Conservation (phyloP, 108 stramenopile species). For the Nitzschia sp. region DNA sequence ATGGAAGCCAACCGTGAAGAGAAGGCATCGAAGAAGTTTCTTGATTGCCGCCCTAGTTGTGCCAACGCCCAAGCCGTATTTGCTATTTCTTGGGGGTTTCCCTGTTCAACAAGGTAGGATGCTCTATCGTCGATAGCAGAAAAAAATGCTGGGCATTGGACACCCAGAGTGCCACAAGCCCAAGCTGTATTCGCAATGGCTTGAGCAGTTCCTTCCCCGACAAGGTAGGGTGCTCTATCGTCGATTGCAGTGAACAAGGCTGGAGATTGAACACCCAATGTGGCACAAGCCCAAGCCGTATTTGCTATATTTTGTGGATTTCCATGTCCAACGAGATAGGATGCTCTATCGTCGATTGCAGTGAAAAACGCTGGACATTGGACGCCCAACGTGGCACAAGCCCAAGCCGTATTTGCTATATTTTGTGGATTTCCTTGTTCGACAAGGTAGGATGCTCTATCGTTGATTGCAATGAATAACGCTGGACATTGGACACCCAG, state of each 20-base stretch:
- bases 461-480: conserved; percentile 8
- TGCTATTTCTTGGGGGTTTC: conserved; percentile 12
- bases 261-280: conserved; percentile 9
- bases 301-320: conserved; percentile 22
- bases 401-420: conserved; percentile 25
- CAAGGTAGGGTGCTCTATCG: background rate
- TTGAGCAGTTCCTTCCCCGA: background rate
- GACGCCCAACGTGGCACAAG: conserved; percentile 16
- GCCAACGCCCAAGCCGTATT: conserved; percentile 5
- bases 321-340: conserved; percentile 8
- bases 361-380: conserved; percentile 8
- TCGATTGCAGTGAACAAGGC: conserved; percentile 15
- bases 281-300: conserved; percentile 23
- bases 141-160: conserved; percentile 11
- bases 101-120: background rate
- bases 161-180: conserved; percentile 19
- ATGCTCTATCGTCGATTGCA: conserved; percentile 9
- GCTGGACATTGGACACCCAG: conserved; percentile 15
- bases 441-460: conserved; percentile 8
- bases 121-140: background rate
- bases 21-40: background rate
- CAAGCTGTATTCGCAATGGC: conserved; percentile 8
- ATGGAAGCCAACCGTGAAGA: background rate
- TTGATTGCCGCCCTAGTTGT: background rate
- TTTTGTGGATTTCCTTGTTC: conserved; percentile 19